Percentiles rank a stretch among this genome's conserved stretches.
These are phyloP conservation scores for Boletus rubescentipes DNA, from an alignment of 768 basidiomycete species.

Conservation along the genomic window DNA sequence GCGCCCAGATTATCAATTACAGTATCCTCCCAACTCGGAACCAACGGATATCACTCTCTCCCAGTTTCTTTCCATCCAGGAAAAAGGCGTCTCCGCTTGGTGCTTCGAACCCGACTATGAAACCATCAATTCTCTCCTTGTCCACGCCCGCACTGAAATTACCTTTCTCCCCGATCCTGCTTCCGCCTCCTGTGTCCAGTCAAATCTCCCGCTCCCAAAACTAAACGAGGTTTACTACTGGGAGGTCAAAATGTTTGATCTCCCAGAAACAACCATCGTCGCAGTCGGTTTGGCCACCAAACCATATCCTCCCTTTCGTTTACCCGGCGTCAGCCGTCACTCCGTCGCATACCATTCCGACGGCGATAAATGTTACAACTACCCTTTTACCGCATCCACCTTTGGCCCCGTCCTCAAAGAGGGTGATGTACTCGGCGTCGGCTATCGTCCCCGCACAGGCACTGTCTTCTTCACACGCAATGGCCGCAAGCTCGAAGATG, in stretches of 20 bases:
- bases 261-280: conserved; percentile 83
- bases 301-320: conserved; percentile 91
- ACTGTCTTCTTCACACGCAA: conserved; percentile 99
- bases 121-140: conserved; percentile 86
- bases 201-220: conserved; percentile 94
- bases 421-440: conserved; percentile 94
- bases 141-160: conserved; percentile 95
- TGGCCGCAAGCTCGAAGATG: conserved; percentile 95
- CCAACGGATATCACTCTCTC: conserved; percentile 98
- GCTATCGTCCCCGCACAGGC: conserved; percentile 93
- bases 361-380: conserved; percentile 97
- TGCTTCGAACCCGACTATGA: conserved; percentile 99
- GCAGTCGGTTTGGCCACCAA: conserved; percentile 94
- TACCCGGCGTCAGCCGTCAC: conserved; percentile 82
- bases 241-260: conserved; percentile 99
- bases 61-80: conserved; percentile 98
- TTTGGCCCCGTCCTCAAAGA: conserved; percentile 87
- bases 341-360: conserved; percentile 95
- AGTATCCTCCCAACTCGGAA: conserved; percentile 93
- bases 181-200: conserved; percentile 92
- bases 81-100: conserved; percentile 99
- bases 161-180: conserved; percentile 97
- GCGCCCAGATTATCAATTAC: conserved; percentile 68
- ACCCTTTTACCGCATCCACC: conserved; percentile 83
- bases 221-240: conserved; percentile 99